Percentiles rank a stretch among this genome's conserved stretches.
Conservation (phyloP, 495 filamentous ascomycete species). For the Penicillium manginii region DNA sequence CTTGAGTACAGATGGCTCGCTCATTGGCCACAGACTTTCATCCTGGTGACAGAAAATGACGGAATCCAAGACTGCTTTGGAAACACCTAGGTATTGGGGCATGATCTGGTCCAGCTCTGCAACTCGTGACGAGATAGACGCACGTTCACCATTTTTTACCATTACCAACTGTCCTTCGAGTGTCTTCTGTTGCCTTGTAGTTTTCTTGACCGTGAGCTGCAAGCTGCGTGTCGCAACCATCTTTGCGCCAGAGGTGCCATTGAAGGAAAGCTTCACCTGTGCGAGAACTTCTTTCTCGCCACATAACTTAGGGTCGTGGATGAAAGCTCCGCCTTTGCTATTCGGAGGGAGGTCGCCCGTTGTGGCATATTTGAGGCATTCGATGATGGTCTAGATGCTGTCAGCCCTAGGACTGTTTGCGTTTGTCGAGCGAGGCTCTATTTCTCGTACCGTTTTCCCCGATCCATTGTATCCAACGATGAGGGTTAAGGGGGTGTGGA, state of each 20-base stretch:
- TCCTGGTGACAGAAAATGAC: conserved; percentile 99
- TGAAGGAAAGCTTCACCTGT: conserved; percentile 89
- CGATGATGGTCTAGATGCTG: conserved; percentile 79
- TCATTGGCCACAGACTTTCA: conserved; percentile 97
- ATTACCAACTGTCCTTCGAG: conserved; percentile 78
- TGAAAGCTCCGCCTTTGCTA: conserved; percentile 91
- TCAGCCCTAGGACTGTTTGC: conserved; percentile 12
- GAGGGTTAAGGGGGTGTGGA: conserved; percentile 86
- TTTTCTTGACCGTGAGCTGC: conserved; percentile 85
- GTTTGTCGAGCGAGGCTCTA: too few relatives aligned
- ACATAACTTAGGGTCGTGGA: conserved; percentile 92
- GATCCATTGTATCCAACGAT: conserved; percentile 98
- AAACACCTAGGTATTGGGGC: conserved; percentile 87
- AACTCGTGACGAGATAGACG: conserved; percentile 73
- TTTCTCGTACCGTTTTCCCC: conserved; percentile 81
- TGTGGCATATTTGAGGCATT: conserved; percentile 98
- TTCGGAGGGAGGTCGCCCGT: conserved; percentile 93
- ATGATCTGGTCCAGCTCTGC: conserved; percentile 81
- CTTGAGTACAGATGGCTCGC: conserved; percentile 81
- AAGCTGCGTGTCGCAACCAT: conserved; percentile 82
- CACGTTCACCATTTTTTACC: conserved; percentile 79
- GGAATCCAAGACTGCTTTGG: conserved; percentile 82
- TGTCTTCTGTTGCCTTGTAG: conserved; percentile 70
- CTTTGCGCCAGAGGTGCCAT: conserved; percentile 68
- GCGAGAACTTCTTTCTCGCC: conserved; percentile 90